These are phyloP conservation scores for Trichoderma sp. DNA, from an alignment of 2,329 filamentous ascomycete species.

Conservation along the genomic window DNA sequence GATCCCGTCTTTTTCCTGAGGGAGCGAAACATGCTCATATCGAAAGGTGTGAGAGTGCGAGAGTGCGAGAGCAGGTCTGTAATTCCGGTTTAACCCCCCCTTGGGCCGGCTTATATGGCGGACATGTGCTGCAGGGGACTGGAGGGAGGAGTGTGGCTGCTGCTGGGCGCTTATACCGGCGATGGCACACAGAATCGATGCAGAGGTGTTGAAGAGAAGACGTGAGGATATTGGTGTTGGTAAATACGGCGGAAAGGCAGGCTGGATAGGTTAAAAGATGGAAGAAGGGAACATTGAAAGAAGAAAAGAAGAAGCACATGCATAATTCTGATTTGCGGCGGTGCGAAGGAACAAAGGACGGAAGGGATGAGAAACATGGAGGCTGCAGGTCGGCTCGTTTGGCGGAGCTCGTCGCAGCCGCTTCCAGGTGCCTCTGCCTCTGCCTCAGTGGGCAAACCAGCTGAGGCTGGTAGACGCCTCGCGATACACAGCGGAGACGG, in stretches of 20 bases:
- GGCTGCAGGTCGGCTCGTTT: neutral
- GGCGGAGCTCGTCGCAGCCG: neutral
- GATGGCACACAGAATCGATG: slow-evolving; percentile 1
- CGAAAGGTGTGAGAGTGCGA: slow-evolving; percentile 13
- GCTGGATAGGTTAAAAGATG: neutral
- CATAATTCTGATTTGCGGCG: neutral
- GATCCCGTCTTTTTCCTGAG: slow-evolving; percentile 35
- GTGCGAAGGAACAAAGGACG: neutral
- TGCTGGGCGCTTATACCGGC: neutral
- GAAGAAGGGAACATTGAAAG: neutral
- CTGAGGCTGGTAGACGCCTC: slow-evolving; percentile 13
- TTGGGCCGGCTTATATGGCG: slow-evolving; percentile 15
- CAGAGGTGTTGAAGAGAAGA: neutral
- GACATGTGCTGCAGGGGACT: slow-evolving; percentile 10
- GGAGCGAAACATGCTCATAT: slow-evolving; percentile 36
- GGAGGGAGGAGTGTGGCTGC: neutral
- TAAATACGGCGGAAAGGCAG: neutral
- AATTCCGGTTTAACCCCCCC: slow-evolving; percentile 13
- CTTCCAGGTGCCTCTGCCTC: too few relatives aligned
- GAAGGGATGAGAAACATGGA: neutral
- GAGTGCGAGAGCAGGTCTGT: neutral
- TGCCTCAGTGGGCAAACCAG: neutral
- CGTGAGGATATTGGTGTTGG: neutral
- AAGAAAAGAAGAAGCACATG: neutral
- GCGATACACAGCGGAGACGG: slow-evolving; percentile 10